A percentile compares a stretch with the other conserved stretches of the same genome.
phyloP scores from a whole-genome alignment of 345 rosid species.

The Eucalyptus tenuipes region DNA sequence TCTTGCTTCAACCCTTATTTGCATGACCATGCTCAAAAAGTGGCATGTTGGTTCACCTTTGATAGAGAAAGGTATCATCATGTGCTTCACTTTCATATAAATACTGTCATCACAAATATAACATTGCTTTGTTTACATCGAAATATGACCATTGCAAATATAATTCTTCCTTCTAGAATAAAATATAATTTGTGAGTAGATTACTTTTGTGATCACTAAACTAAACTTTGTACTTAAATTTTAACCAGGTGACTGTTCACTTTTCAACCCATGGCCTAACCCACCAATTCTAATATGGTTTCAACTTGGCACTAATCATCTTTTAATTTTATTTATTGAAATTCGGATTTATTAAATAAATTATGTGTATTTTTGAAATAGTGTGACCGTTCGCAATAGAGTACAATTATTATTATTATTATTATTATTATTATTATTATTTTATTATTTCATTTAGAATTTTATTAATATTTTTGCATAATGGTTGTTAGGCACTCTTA shows the following conservation, averaged over 20 bases:
- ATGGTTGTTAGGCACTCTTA: neutral
- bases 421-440: too few species aligned
- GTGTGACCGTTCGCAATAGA: neutral
- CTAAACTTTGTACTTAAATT: neutral
- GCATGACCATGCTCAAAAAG: conserved; percentile 32
- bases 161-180: neutral
- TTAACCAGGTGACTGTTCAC: neutral
- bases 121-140: neutral
- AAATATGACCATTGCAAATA: neutral
- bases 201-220: neutral
- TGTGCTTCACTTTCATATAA: too few species aligned
- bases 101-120: neutral
- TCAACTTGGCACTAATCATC: neutral
- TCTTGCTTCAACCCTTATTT: conserved; percentile 32
- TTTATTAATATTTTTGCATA: too few species aligned
- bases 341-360: too few species aligned
- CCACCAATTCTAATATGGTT: neutral
- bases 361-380: too few species aligned
- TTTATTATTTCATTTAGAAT: too few species aligned
- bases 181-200: neutral
- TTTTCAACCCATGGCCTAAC: neutral
- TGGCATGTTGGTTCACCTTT: conserved; percentile 19
- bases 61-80: conserved; percentile 16
- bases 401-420: too few species aligned
- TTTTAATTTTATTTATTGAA: too few species aligned